Base-by-base conservation (phyloP, 176 grass and related monocot species). In the Lolium rigidum region DNA sequence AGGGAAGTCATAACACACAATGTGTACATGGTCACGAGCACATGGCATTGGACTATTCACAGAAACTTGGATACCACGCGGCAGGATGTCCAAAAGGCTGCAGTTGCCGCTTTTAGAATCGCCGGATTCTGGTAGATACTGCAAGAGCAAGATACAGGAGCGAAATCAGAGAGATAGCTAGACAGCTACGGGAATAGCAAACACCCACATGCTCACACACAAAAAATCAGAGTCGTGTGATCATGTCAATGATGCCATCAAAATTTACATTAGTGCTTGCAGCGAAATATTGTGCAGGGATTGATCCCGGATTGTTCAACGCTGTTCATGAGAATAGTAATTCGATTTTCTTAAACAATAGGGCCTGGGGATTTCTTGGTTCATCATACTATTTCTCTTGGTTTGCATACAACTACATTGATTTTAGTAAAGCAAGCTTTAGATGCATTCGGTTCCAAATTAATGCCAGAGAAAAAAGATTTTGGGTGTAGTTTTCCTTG, bases 81-180 rank as follows among this genome's bases (percentile, higher is more conserved):
- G 80, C 90, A 95, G 76, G 96, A 95, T 41, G 93, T 94, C 87
- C 93, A 95, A 21, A 98, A 89, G 28, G 93, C 96, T 80, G 92
- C 59, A 16, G 87, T 80, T 52, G 96, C 93, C 49, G 93, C 90
- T 84, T 88, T 15, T 68, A 98, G 78, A 76, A 98, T 85, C 13
- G 93, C 93, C 49, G 93, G 96, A 62, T 98, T 98, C 81, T 98
- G 96, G 86, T 95, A 98, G 74, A 98, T 95, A 49, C 96, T 98
- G 89, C 57, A 82, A 22, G 74, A 17, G 38, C 3, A 3, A 21
- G 76, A 70, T 10, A 35, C 2, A 26, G 35, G 21, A 58, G 39
- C 8, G 28, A 6, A 46, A 81, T 84, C 31, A 87, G 77, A 78
- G 52, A 10, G 13, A 0, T 17, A 57, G 59, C 47, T 28, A 50